Base-by-base conservation (phyloP, 352 stramenopile species). In the Pythium insidiosum region DNA sequence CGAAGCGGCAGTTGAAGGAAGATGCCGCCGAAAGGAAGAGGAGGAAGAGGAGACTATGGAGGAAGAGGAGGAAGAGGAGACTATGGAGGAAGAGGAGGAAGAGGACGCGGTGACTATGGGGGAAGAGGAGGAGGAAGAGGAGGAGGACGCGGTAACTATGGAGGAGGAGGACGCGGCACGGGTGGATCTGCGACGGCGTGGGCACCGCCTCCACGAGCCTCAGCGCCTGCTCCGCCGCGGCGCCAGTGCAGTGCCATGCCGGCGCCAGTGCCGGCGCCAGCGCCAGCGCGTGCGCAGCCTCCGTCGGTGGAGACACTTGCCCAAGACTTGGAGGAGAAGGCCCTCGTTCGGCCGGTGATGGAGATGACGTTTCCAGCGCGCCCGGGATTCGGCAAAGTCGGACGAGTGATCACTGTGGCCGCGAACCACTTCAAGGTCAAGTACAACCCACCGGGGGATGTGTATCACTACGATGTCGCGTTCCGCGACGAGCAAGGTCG, bases 391-490 rank as follows among this genome's bases (percentile, higher is more conserved):
- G 77, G 77, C n/a, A 56, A 29, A 28, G n/a, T 33, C 1, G 77
- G 77, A 1, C 59, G 50, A 13, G 5, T 45, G 0, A 55, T 86
- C 11, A 77, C 54, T 39, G 15, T 87, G 1, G 48, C 66, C 30
- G 77, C 72, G 6, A 89, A 89, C 36, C 73, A 87, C 31, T 89
- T 86, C 38, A 58, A 56, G 15, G 73, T 89, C 11, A 66, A 60
- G 23, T 60, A 81, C 30, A 73, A 62, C 9, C 51, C 61, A 12
- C 39, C 59, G 0, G 71, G 62, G 3, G 74, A 87, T 35, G 47
- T 84, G 4, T 89, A 66, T 41, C 77, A 89, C 63, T 89, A 89
- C 50, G 77, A 89, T 43, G 73, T 82, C 2, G 41, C 66, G 36
- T 76, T 89, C 47, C 47, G 56, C 19, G 68, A 75, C 15, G 72